These are phyloP conservation scores for Auriscalpium orientale DNA, from an alignment of 768 basidiomycete species.

Conservation along the genomic window DNA sequence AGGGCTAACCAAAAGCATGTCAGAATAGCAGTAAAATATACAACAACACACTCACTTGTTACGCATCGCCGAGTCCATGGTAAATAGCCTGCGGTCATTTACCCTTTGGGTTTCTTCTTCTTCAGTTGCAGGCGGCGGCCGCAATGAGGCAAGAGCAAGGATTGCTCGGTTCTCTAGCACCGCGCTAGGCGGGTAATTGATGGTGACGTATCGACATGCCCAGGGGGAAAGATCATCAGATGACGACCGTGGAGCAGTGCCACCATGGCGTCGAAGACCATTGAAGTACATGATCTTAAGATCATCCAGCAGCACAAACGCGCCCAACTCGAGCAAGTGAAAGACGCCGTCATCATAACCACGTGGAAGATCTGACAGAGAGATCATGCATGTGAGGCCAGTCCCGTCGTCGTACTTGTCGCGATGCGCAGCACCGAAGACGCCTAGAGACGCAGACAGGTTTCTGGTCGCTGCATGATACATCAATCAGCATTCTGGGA, in stretches of 20 bases:
- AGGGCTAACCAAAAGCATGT: too few species aligned
- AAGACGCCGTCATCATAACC: background rate
- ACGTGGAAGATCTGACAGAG: background rate
- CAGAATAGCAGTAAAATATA: too few species aligned
- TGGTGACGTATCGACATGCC: background rate
- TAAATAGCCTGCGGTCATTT: too few species aligned
- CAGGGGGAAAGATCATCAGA: background rate
- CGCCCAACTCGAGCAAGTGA: background rate
- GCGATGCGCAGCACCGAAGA: background rate
- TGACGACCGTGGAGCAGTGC: background rate
- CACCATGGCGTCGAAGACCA: background rate
- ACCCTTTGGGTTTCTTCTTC: too few species aligned
- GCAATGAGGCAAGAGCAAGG: slow-evolving; percentile 1
- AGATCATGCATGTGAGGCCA: background rate
- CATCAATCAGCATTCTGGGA: background rate
- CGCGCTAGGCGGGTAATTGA: background rate
- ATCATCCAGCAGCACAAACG: background rate
- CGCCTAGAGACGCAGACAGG: background rate
- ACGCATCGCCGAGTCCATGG: too few species aligned
- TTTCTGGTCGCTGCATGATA: background rate
- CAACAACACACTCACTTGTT: too few species aligned
- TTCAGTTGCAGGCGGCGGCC: slow-evolving; percentile 11
- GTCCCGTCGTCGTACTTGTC: background rate
- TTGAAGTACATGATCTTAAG: background rate
- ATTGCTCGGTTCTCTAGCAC: background rate